Conservation (phyloP, 2,329 filamentous ascomycete species). For the Lachnellula subtilissima region DNA sequence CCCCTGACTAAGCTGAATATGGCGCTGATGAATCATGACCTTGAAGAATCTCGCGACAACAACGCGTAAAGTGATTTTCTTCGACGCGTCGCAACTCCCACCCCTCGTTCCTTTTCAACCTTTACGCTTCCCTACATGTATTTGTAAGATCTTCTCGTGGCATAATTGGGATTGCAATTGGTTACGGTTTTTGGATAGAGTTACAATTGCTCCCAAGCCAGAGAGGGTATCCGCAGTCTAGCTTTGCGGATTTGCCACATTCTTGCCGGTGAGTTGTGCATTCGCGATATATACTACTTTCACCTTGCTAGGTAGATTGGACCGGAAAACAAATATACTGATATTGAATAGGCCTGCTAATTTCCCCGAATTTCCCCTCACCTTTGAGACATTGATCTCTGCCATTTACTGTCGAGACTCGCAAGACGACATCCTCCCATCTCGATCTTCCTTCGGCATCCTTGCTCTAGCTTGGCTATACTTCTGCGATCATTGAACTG, state of each 20-base stretch:
- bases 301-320: no score
- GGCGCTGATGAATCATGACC: background rate
- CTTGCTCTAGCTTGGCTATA: background rate
- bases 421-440: background rate
- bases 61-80: background rate
- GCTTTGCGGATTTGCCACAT: background rate
- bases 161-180: background rate
- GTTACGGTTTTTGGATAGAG: background rate
- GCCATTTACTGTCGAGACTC: no score
- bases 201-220: no score
- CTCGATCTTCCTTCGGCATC: background rate
- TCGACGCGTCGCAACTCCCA: background rate
- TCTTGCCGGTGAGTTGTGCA: background rate
- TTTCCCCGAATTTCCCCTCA: no score
- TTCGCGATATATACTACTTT: no score
- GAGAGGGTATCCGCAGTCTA: no score
- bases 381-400: no score
- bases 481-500: background rate
- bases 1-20: background rate
- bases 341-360: no score
- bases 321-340: no score
- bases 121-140: background rate
- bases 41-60: slow-evolving; percentile 4
- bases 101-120: background rate
- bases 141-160: background rate